Evolutionary conservation across 2,329 filamentous ascomycete genomes (phyloP), one percentile per base, ranked within the genome.

Genomic region (Plectosphaerella plurivora): DNA sequence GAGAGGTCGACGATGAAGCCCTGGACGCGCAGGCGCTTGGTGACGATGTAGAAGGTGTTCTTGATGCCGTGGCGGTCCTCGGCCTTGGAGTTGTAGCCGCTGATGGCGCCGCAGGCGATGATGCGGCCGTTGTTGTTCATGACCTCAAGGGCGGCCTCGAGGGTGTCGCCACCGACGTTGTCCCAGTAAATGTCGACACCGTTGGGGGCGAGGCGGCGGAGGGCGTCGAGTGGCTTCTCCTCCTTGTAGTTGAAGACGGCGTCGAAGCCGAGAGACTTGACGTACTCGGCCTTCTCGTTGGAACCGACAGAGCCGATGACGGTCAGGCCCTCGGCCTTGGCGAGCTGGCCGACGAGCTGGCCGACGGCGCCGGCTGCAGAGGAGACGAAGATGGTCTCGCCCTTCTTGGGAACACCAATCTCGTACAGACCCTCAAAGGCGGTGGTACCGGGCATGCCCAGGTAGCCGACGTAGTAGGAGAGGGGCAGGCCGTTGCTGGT

Each of bases 231-330:
- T 0, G 89, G 79, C 59, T 79, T 81, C 73, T 94, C 89, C 59
- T 82, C 91, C 79, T 94, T 93, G 78, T 95, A 95, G 77, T 95
- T 94, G 74, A 93, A 94, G 9, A 85, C 90, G 15, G 59, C 72
- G 51, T 81, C 77, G 58, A 76, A 81, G 9, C 77, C 78, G 1
- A 81, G 71, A 62, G 78, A 73, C 51, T 75, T 69, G 50, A 81
- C 68, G 67, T 84, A 94, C 18, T 88, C 82, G 22, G 91, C 76
- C 75, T 96, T 95, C 63, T 88, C 85, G 63, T 92, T 87, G 16
- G 83, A 83, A 3, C 91, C 90, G 11, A 91, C 89, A 49, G 84
- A 89, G 16, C 90, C 91, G 57, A 95, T 86, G 41, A 95, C 90
- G 45, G 71, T 85, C 53, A 94, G 70, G 2, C 90, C 90, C 68